Evolutionary conservation across 306 rosid genomes (phyloP).

Genomic region (Lithocarpus polystachyus): DNA sequence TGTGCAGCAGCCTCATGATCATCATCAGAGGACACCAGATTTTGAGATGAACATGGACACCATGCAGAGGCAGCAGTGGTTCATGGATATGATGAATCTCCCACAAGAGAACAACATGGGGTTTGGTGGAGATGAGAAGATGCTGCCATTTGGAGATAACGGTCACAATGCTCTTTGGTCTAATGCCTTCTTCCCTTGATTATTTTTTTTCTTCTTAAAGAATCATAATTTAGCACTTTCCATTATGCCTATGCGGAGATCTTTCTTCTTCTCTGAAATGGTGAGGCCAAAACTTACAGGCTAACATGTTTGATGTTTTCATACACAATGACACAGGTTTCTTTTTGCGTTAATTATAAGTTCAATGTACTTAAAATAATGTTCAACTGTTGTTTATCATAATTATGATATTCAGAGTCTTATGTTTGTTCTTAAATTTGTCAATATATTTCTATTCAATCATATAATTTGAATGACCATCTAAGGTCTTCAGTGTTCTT

Average conservation of each 20-base stretch:
- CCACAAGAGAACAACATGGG: constrained; percentile 7
- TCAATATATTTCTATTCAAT: neutral
- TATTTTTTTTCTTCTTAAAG: no score
- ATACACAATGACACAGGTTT: no score
- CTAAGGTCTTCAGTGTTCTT: neutral
- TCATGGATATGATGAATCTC: constrained; percentile 4
- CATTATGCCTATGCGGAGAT: no score
- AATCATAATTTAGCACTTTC: neutral
- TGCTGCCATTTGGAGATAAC: constrained; percentile 7
- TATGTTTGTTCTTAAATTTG: neutral
- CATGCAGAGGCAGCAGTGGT: constrained; percentile 14
- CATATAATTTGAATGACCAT: neutral
- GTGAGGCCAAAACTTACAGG: no score
- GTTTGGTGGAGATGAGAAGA: constrained; percentile 20
- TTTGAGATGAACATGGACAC: neutral
- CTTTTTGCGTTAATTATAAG: neutral
- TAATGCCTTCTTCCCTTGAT: constrained; percentile 19
- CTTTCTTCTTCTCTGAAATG: no score
- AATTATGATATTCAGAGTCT: neutral
- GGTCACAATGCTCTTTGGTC: constrained; percentile 11
- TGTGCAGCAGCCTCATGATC: neutral
- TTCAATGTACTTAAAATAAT: no score
- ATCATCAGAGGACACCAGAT: neutral
- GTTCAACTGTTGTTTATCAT: neutral
- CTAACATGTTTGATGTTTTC: no score